Conservation (phyloP, 805 yeast genomes). For the Kluyveromyces siamensis region DNA sequence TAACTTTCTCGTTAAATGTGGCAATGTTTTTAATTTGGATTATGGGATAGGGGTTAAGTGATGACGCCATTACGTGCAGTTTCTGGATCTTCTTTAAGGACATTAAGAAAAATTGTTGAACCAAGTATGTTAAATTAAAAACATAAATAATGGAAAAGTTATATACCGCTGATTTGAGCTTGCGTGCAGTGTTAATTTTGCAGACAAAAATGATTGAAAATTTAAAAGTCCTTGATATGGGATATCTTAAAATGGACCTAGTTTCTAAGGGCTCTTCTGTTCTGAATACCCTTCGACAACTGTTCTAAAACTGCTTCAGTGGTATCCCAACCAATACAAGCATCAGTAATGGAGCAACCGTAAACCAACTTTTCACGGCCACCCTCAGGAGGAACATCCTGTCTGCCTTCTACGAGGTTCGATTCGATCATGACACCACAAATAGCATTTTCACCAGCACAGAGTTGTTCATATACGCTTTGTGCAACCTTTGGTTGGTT, state of each 20-base stretch:
- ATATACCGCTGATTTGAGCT: too few relatives aligned
- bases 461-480: conserved; percentile 67
- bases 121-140: too few relatives aligned
- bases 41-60: too few relatives aligned
- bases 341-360: conserved; percentile 96
- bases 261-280: conserved; percentile 46
- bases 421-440: conserved; percentile 98
- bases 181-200: too few relatives aligned
- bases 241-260: too few relatives aligned
- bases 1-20: not conserved
- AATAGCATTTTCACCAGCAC: conserved; percentile 62
- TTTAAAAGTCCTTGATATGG: too few relatives aligned
- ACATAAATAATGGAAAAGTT: too few relatives aligned
- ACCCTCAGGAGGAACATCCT: conserved; percentile 71
- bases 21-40: not conserved
- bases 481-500: conserved; percentile 89
- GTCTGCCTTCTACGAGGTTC: conserved; percentile 86
- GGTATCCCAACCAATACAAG: conserved; percentile 86
- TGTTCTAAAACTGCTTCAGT: conserved; percentile 64
- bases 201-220: too few relatives aligned
- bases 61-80: too few relatives aligned
- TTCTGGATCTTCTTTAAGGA: not conserved
- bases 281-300: conserved; percentile 72
- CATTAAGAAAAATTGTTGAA: not conserved
- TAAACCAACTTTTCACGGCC: conserved; percentile 73